A percentile compares a stretch with the other conserved stretches of the same genome.
Conservation (phyloP, 148 eudicot species). For the Rhododendron ovatum region DNA sequence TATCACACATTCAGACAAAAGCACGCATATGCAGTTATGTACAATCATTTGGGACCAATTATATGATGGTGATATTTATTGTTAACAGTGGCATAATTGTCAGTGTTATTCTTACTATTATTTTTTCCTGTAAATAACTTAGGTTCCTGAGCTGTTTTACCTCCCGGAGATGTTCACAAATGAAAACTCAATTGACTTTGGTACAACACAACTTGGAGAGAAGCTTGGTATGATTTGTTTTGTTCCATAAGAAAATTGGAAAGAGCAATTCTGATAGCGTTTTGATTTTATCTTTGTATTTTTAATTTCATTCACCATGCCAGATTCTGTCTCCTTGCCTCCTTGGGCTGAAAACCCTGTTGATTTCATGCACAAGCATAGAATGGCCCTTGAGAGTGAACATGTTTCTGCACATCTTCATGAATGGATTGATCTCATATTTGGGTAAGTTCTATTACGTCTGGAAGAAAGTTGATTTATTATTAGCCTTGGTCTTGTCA, state of each 20-base stretch:
- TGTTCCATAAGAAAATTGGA: conserved; percentile 6
- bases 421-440: conserved; percentile 98
- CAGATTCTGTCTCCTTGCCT: conserved; percentile 86
- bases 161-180: conserved; percentile 86
- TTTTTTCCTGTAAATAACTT: conserved; percentile 8
- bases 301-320: neutral
- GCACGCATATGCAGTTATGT: neutral
- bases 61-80: neutral
- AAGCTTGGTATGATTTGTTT: conserved; percentile 67
- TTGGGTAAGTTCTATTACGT: conserved; percentile 54
- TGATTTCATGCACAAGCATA: conserved; percentile 91
- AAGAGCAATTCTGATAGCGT: neutral
- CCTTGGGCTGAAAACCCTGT: conserved; percentile 90
- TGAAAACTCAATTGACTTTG: conserved; percentile 84
- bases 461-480: neutral
- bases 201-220: conserved; percentile 92
- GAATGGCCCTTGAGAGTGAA: conserved; percentile 98
- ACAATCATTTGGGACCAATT: neutral
- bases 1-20: neutral
- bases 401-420: conserved; percentile 96
- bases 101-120: neutral
- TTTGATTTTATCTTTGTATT: neutral
- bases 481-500: conserved; percentile 1
- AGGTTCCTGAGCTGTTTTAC: conserved; percentile 99
- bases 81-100: neutral